Evolutionary conservation across 768 basidiomycete species (phyloP).

Genomic region (Neoboletus magnificus): DNA sequence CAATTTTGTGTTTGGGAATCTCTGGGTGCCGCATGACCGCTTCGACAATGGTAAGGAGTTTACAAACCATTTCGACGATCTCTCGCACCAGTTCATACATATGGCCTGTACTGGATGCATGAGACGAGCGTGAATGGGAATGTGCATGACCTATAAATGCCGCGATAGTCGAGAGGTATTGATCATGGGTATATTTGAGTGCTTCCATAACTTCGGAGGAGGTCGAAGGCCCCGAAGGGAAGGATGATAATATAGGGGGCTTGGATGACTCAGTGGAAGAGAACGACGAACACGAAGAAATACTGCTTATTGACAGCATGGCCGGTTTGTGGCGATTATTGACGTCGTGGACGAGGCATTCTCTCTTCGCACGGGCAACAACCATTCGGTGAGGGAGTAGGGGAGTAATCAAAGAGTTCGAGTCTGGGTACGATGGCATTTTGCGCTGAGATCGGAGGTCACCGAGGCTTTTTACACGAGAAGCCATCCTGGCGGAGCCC

Average conservation of each 20-base stretch:
- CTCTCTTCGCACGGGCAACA: constrained; percentile 33
- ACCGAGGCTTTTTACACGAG: constrained; percentile 52
- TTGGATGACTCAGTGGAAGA: constrained; percentile 58
- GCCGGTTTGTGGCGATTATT: constrained; percentile 42
- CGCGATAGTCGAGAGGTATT: constrained; percentile 89
- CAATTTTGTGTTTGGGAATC: constrained; percentile 59
- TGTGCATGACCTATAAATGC: constrained; percentile 98
- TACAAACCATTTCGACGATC: constrained; percentile 91
- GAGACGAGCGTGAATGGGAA: constrained; percentile 83
- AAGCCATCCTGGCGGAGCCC: constrained; percentile 27
- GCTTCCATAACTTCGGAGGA: constrained; percentile 69
- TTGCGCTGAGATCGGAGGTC: constrained; percentile 42
- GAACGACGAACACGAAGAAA: constrained; percentile 65
- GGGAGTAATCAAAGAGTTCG: constrained; percentile 34
- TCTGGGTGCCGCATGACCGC: constrained; percentile 77
- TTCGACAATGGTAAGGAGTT: constrained; percentile 87
- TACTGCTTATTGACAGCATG: constrained; percentile 61
- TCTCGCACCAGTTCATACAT: constrained; percentile 94
- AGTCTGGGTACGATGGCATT: constrained; percentile 35
- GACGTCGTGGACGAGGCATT: constrained; percentile 38
- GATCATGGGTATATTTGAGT: constrained; percentile 81
- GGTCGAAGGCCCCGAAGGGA: constrained; percentile 72
- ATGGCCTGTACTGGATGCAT: constrained; percentile 90
- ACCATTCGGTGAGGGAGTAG: constrained; percentile 33
- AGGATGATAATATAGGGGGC: constrained; percentile 45